phyloP scores from a whole-genome alignment of 83 land plant species.

The Thuja plicata region DNA sequence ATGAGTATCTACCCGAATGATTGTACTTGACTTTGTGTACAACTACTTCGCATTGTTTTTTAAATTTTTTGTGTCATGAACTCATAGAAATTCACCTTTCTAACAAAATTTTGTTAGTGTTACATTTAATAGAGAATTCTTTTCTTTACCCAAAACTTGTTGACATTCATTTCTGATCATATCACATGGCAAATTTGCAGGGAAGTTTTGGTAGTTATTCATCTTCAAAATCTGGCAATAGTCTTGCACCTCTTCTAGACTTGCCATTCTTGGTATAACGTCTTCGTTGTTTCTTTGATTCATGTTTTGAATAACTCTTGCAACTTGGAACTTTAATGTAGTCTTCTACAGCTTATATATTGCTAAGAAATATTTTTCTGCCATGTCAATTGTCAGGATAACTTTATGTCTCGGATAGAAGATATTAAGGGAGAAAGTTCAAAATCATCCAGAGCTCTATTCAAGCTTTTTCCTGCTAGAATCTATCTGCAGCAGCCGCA shows the following conservation, averaged over 20 bases:
- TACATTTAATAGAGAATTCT: background rate
- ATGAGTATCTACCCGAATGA: background rate
- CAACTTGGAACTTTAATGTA: background rate
- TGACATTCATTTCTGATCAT: background rate
- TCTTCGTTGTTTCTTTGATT: background rate
- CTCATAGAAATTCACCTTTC: background rate
- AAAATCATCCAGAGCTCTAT: constrained; percentile 40
- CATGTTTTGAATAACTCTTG: background rate
- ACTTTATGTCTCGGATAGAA: constrained; percentile 42
- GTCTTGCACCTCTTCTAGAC: constrained; percentile 48
- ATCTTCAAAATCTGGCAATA: constrained; percentile 32
- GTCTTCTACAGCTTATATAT: background rate
- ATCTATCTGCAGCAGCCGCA: constrained; percentile 48
- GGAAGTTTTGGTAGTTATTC: constrained; percentile 30
- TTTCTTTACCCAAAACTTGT: background rate
- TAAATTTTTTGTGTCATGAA: background rate
- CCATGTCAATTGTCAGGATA: constrained; percentile 31
- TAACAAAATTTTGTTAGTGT: background rate
- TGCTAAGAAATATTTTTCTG: background rate
- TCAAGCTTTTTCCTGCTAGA: constrained; percentile 49
- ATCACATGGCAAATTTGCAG: constrained; percentile 12
- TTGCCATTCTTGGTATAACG: constrained; percentile 44
- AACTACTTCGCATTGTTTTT: background rate
- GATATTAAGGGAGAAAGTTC: constrained; percentile 47
- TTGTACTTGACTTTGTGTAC: background rate